Evolutionary conservation across 176 grass and related monocot genomes (phyloP).

Genomic region (Musa troglodytarum): DNA sequence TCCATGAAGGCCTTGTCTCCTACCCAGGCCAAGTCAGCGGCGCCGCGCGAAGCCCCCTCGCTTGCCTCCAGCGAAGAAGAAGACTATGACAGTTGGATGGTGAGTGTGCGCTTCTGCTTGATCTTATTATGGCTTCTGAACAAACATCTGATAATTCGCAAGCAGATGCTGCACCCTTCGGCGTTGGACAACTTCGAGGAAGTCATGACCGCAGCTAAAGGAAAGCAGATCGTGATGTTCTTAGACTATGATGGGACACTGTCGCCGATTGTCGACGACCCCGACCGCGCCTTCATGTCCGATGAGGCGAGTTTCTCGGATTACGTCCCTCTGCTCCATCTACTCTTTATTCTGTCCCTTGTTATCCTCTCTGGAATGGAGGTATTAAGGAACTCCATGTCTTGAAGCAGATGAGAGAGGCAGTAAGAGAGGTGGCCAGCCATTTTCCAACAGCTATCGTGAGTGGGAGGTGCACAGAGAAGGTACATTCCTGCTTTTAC

Average conservation of each 20-base stretch:
- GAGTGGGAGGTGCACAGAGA: conserved; percentile 58
- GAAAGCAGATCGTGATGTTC: conserved; percentile 26
- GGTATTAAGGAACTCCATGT: background rate
- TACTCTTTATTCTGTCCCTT: background rate
- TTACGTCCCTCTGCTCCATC: background rate
- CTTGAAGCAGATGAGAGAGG: conserved; percentile 44
- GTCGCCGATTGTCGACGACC: conserved; percentile 23
- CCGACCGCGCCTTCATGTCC: conserved; percentile 23
- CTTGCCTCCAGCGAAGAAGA: background rate
- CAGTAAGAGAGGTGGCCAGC: conserved; percentile 50
- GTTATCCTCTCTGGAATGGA: background rate
- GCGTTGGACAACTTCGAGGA: conserved; percentile 18
- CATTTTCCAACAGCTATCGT: conserved; percentile 72
- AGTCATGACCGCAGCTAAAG: background rate
- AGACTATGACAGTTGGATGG: conserved; percentile 8
- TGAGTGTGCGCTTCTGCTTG: background rate
- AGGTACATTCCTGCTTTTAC: conserved; percentile 31
- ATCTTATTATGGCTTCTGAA: background rate
- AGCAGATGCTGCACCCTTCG: conserved; percentile 16
- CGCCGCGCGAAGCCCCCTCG: background rate
- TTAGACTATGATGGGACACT: conserved; percentile 25
- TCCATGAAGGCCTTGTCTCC: conserved; percentile 22
- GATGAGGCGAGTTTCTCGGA: background rate
- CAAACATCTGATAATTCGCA: background rate
- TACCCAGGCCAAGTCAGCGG: background rate